These are phyloP conservation scores for Cyphellophora europaea DNA, from an alignment of 2,329 filamentous ascomycete species.

Conservation along the genomic window DNA sequence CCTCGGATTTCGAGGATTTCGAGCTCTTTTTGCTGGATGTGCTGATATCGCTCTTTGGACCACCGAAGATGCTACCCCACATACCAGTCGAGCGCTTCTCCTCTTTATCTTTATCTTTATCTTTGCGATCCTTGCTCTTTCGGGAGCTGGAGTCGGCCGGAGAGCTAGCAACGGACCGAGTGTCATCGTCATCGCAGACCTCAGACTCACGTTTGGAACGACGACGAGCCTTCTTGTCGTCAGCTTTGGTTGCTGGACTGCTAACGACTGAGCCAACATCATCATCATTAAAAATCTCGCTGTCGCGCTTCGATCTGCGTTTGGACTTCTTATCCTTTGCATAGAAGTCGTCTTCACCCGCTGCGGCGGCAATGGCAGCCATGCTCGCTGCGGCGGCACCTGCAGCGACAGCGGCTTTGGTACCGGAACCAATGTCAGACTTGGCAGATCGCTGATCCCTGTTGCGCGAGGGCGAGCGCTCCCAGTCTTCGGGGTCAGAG, in stretches of 20 bases:
- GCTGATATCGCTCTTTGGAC: constrained; percentile 16
- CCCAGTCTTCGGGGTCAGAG: constrained; percentile 15
- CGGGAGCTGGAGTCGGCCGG: constrained; percentile 2
- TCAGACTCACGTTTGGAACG: constrained; percentile 21
- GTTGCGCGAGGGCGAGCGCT: constrained; percentile 6
- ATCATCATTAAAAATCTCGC: constrained; percentile 23
- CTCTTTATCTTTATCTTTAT: constrained; percentile 17
- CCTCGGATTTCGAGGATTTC: constrained; percentile 26
- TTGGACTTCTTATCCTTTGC: constrained; percentile 21
- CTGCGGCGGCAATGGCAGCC: constrained; percentile 4
- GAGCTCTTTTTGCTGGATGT: constrained; percentile 20
- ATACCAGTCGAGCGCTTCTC: constrained; percentile 24
- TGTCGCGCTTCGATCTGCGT: constrained; percentile 23
- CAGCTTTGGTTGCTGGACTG: constrained; percentile 23
- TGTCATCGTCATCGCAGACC: constrained; percentile 13
- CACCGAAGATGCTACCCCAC: constrained; percentile 27
- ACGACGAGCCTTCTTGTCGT: constrained; percentile 22
- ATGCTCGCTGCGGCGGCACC: constrained; percentile 3
- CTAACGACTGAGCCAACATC: constrained; percentile 27
- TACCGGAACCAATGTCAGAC: constrained; percentile 7
- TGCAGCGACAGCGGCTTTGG: constrained; percentile 5
- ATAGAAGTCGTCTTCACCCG: constrained; percentile 13
- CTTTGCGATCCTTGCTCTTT: constrained; percentile 24
- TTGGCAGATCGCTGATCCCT: constrained; percentile 5
- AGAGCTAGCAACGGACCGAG: constrained; percentile 8